Percentiles rank a stretch among this genome's conserved stretches.
Evolutionary conservation across 805 yeast species (phyloP).

Genomic region (Danielia reshetovae): DNA sequence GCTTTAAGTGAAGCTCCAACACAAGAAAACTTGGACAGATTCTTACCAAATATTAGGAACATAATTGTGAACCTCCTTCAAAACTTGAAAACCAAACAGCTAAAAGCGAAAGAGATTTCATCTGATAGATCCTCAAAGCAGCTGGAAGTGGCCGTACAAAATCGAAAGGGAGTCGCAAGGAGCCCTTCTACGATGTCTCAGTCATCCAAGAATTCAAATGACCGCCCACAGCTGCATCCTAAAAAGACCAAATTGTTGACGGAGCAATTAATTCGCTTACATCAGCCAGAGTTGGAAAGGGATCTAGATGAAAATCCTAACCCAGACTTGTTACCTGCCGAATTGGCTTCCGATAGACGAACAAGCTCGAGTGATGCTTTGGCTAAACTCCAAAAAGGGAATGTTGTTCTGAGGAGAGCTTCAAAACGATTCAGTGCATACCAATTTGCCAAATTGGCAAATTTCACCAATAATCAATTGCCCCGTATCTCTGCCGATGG

Average conservation of each 20-base stretch:
- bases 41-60: constrained; percentile 79
- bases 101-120: constrained; percentile 39
- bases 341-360: too few relatives aligned
- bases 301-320: neutral
- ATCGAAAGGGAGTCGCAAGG: too few relatives aligned
- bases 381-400: constrained; percentile 74
- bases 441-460: constrained; percentile 75
- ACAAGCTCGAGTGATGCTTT: constrained; percentile 55
- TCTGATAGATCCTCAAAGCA: neutral
- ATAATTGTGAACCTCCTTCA: constrained; percentile 78
- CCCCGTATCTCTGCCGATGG: constrained; percentile 11
- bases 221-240: neutral
- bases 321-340: too few relatives aligned
- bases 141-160: constrained; percentile 3
- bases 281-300: neutral
- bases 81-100: constrained; percentile 77
- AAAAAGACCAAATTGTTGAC: constrained; percentile 2
- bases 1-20: constrained; percentile 84
- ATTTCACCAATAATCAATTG: constrained; percentile 18
- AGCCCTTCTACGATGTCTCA: neutral
- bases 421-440: constrained; percentile 92
- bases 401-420: constrained; percentile 84
- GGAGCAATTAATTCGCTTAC: constrained; percentile 1
- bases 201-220: neutral
- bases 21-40: constrained; percentile 73